Base-by-base conservation (phyloP, 805 yeast species). In the Cyberlindnera suaveolens region DNA sequence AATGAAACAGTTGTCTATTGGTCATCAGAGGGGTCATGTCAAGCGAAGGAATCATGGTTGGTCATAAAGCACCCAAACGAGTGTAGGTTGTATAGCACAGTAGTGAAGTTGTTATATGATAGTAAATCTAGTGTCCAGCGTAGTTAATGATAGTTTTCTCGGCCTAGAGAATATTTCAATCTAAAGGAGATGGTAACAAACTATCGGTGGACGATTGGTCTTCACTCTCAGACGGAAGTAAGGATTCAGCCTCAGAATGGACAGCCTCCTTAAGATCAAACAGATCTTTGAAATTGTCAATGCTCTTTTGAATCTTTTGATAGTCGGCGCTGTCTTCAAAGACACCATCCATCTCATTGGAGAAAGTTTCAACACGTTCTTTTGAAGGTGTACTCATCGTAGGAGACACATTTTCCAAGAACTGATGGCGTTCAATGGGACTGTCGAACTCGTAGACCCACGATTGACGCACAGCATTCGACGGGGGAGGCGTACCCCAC, bases 401-500 rank as follows among this genome's bases (percentile, higher is more conserved):
- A 14, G 40, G 40, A 8, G 40, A 38, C 6, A 38, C 15, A 13
- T 29, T 31, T 29, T 30, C 34, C 29, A 38, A 7, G 47, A 26
- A 44, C 34, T 14, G 45, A 40, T 16, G 50, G 41, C 7, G 52
- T 5, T 46, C 20, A 3, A 36, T 14, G 11, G 39, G 39, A 27
- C 31, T 20, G 6, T 49, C 53, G 11, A 31, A 10, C 38, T 47
- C 52, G 41, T 56, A 54, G 5, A 56, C 44, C 59, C 58, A 56
- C 2, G 57, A 50, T 41, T 54, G 58, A 18, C 59, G 43, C 6
- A 46, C 55, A 18, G 44, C 54, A 26, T 51, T 50, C 11, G 39
- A 23, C 6, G 47, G 48, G 10, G 54, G 52, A 6, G 59, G 58
- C 0, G 59, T 54, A 4, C 42, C 55, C 60, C 60, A 54, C 6